Conservation (phyloP, 345 rosid species). For the Eutrema japonicum region DNA sequence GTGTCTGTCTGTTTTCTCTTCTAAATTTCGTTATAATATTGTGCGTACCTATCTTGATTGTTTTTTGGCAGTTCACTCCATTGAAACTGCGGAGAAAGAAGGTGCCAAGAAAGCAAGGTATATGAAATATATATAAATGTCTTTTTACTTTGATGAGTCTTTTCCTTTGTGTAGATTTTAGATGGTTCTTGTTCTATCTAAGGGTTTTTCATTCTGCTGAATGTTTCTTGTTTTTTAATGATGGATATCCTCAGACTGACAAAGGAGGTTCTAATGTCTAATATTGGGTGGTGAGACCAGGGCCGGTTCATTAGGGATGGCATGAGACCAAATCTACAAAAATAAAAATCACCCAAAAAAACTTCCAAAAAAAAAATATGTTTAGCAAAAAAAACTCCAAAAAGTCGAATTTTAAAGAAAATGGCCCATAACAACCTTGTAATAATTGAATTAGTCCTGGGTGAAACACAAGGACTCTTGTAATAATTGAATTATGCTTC, state of each 20-base stretch:
- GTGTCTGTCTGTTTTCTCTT: too few species aligned
- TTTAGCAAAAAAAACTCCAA: too few species aligned
- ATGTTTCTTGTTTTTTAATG: neutral
- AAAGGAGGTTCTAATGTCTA: neutral
- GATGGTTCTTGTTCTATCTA: neutral
- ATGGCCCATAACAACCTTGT: too few species aligned
- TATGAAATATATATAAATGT: neutral
- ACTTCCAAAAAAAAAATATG: too few species aligned
- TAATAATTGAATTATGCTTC: too few species aligned
- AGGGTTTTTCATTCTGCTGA: neutral
- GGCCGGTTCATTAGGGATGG: too few species aligned
- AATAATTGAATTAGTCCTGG: too few species aligned
- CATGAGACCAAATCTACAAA: too few species aligned
- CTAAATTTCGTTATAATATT: too few species aligned
- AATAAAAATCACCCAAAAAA: too few species aligned
- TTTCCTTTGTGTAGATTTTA: neutral
- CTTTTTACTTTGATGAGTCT: neutral
- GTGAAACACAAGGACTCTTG: too few species aligned
- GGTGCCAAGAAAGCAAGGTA: conserved; percentile 2
- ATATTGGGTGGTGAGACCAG: neutral
- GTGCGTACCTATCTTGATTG: neutral
- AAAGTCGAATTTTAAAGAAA: too few species aligned
- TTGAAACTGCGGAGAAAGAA: neutral
- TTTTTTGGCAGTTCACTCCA: neutral
- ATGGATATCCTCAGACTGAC: neutral